Evolutionary conservation across 2,329 filamentous ascomycete species (phyloP).

Genomic region (Orbilia oligospora): DNA sequence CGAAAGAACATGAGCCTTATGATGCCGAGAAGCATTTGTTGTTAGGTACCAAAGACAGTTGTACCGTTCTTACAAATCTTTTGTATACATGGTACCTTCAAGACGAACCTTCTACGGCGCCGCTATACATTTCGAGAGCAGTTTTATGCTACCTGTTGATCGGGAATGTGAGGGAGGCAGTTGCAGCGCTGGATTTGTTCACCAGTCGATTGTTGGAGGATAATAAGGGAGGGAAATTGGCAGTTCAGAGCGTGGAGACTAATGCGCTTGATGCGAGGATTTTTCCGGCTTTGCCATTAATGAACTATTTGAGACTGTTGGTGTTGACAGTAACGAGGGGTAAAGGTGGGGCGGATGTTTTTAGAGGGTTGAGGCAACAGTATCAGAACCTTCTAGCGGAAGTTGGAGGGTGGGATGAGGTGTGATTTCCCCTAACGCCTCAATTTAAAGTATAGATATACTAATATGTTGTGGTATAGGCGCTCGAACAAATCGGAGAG

Average conservation of each 20-base stretch:
- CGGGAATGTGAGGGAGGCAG: conserved; percentile 91
- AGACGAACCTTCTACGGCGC: conserved; percentile 88
- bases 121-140: conserved; percentile 86
- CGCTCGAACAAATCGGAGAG: conserved; percentile 88
- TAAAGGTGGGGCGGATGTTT: conserved; percentile 78
- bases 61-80: conserved; percentile 82
- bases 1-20: conserved; percentile 85
- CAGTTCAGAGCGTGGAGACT: conserved; percentile 80
- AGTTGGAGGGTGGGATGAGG: conserved; percentile 81
- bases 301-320: conserved; percentile 92
- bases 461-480: conserved; percentile 63
- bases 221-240: conserved; percentile 67
- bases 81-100: conserved; percentile 95
- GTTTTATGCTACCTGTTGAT: conserved; percentile 91
- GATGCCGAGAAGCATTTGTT: conserved; percentile 92
- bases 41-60: conserved; percentile 89
- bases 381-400: conserved; percentile 86
- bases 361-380: conserved; percentile 83
- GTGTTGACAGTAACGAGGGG: conserved; percentile 87
- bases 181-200: conserved; percentile 83
- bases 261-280: conserved; percentile 81
- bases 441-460: conserved; percentile 18
- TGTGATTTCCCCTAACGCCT: conserved; percentile 33
- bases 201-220: conserved; percentile 75
- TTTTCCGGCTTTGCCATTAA: conserved; percentile 90